Base-by-base conservation (phyloP, 23 red algal species). In the Cyanidium caldarium region DNA sequence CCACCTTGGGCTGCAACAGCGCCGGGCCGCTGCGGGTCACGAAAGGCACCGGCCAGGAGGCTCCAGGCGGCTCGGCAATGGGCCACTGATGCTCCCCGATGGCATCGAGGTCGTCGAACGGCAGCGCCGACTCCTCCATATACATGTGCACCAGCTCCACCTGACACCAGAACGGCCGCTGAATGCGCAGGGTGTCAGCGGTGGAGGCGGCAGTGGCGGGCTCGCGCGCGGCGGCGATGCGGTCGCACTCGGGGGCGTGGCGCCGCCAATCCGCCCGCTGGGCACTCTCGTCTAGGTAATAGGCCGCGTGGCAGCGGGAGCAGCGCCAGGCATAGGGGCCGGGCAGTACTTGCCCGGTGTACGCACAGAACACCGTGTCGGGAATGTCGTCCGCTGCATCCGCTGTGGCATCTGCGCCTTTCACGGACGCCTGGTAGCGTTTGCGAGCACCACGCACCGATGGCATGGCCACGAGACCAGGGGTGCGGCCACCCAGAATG, bases 41-140 rank as follows among this genome's bases (percentile, higher is more conserved):
- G 21, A 61, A 61, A 5, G 51, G 51, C 7, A 61, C 51, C 7
- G 51, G 51, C 51, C 51, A 61, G 7, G 10, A 16, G 23, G 19
- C 31, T 12, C 13, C 7, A 28, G 13, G n/a, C 3, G 7, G 7
- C 5, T 5, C 10, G 3, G 51, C 51, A 61, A 61, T 25, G 10
- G 51, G 51, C 51, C 51, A 61, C n/a, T 5, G n/a, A 28, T 61
- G 7, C 51, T 61, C 51, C 51, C 31, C 51, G 51, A 61, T 61
- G n/a, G 51, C 51, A 28, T 61, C 51, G 21, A 61, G 51, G 23
- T 61, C 51, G 51, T 61, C 51, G 21, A 61, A 61, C n/a, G 13
- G 5, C 5, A 61, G 51, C 51, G 51, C 7, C 13, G 51, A 61
- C 51, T 61, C 51, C 51, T 61, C 51, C 51, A 61, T 61, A 61